Evolutionary conservation across 345 rosid genomes (phyloP).

Genomic region (Populus ilicifolia): DNA sequence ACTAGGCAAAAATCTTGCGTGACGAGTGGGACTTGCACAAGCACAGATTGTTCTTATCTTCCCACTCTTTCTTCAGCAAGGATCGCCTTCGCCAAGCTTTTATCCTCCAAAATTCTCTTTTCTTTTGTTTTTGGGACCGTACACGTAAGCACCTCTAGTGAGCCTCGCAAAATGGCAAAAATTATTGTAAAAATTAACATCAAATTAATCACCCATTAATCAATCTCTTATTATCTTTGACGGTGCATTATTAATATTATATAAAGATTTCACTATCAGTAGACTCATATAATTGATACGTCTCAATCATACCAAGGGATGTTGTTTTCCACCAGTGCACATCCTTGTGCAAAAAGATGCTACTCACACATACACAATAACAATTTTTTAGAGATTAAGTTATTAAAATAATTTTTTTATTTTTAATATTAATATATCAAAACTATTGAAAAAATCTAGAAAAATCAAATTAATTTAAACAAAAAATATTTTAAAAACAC

Average conservation of each 20-base stretch:
- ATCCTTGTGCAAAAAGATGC: no score
- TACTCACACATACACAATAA: no score
- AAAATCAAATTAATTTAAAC: no score
- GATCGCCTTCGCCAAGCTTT: neutral
- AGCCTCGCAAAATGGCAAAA: neutral
- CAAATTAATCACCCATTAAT: neutral
- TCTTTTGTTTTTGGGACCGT: slow-evolving; percentile 2
- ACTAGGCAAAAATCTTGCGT: slow-evolving; percentile 15
- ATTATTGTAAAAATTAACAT: neutral
- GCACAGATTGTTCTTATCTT: slow-evolving; percentile 36
- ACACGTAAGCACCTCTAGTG: neutral
- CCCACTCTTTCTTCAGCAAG: neutral
- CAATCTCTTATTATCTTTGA: neutral
- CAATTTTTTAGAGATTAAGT: no score
- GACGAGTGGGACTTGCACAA: neutral
- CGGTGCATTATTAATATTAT: neutral
- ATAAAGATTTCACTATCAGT: neutral
- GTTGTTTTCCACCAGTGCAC: neutral
- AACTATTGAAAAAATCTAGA: no score
- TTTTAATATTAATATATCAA: no score
- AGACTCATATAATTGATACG: neutral
- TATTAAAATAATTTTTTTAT: no score
- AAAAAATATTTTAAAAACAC: no score
- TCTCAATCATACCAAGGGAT: no score
- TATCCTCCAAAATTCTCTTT: neutral